Conservation (phyloP, 345 rosid genomes). For the Gossypium longicalyx region DNA sequence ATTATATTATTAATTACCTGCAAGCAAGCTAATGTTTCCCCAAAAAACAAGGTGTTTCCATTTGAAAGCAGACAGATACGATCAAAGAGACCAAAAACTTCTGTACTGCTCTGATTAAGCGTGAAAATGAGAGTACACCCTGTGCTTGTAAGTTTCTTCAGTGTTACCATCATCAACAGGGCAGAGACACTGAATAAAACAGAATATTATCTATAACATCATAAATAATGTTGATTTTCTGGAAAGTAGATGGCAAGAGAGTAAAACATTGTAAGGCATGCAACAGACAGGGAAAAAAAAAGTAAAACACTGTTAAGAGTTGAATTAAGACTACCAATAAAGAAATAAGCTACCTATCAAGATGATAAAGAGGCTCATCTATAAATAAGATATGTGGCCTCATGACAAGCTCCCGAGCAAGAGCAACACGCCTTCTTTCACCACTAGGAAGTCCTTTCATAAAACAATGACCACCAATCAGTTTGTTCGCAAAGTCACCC, state of each 20-base stretch:
- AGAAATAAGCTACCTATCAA: slow-evolving; percentile 61
- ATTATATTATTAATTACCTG: slow-evolving; percentile 45
- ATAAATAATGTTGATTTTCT: neutral
- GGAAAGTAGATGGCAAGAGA: neutral
- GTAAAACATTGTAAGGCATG: neutral
- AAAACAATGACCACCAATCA: slow-evolving; percentile 94
- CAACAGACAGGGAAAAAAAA: neutral
- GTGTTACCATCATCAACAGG: slow-evolving; percentile 97
- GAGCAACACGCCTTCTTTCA: slow-evolving; percentile 93
- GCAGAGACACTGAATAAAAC: slow-evolving; percentile 74
- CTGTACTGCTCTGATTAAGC: slow-evolving; percentile 90
- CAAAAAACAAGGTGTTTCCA: slow-evolving; percentile 94
- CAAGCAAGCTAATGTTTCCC: slow-evolving; percentile 95
- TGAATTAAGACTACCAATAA: neutral
- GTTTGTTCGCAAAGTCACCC: slow-evolving; percentile 81
- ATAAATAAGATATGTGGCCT: slow-evolving; percentile 86
- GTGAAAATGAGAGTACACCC: slow-evolving; percentile 95
- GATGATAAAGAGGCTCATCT: slow-evolving; percentile 97
- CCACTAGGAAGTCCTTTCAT: slow-evolving; percentile 89
- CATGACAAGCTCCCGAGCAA: slow-evolving; percentile 96
- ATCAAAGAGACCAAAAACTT: slow-evolving; percentile 98
- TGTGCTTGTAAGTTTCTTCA: slow-evolving; percentile 92
- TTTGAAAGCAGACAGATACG: slow-evolving; percentile 95
- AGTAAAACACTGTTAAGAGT: neutral
- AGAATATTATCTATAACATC: slow-evolving; percentile 8